Evolutionary conservation across 306 rosid genomes (phyloP), one percentile per base, ranked within the genome.

Genomic region (Vigna angularis): DNA sequence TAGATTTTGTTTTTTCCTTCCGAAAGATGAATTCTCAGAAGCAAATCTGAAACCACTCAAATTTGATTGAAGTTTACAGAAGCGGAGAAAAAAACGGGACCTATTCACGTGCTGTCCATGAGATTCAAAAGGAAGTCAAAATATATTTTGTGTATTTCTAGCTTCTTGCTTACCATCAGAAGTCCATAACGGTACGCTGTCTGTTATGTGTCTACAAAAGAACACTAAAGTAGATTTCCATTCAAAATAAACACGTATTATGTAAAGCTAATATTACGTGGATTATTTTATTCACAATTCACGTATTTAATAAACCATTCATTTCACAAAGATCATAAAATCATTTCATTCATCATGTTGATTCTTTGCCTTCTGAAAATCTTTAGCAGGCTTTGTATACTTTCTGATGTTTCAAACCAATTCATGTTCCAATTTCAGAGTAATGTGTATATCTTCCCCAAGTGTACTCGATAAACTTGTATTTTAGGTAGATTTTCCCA

Each of bases 91-190:
- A 3, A 5, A 4, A 1, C 9, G n/a, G 17, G 14, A 9, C 17
- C 10, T 4, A 49, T 0, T 40, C 78, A 17, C 66, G 34, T 64
- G 57, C 4, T 63, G 5, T 44, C 50, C 52, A 10, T 80, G 64
- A 20, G 57, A 36, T 79, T 65, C 50, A 40, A 10, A 64, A 80
- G 50, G 44, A 53, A 30, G 69, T 30, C 44, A 15, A 67, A 17
- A 34, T 1, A 34, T 4, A 30, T 30, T 4, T 34, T 34, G 6
- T 34, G 6, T 55, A 0, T 13, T 6, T 15, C 18, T 8, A 24
- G 8, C 74, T 34, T 68, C 28, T 45, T 15, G 9, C 28, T 45
- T 15, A 9, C 71, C 79, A 13, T 62, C 38, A 30, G 22, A 61
- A 62, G 61, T 20, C 15, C 48, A 0, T 17, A 72, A 52, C 20